Conservation (phyloP, 768 basidiomycete genomes). For the Coprinopsis strossmayeri region DNA sequence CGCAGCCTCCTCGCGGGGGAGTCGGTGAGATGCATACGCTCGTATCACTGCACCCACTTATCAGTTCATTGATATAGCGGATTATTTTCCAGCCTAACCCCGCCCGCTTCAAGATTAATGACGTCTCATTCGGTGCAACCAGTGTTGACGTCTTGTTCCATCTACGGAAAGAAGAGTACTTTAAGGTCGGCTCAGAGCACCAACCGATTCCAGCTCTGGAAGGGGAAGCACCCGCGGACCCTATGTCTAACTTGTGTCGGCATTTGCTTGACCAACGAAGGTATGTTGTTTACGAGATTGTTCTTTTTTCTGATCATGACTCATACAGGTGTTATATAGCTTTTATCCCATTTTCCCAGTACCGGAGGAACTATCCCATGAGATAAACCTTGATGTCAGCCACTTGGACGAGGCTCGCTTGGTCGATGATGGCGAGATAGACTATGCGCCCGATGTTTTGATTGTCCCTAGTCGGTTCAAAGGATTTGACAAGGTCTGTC, state of each 20-base stretch:
- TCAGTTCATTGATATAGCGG: constrained; percentile 37
- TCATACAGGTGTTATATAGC: constrained; percentile 41
- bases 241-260: constrained; percentile 72
- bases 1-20: not conserved
- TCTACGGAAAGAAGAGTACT: constrained; percentile 75
- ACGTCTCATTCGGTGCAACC: constrained; percentile 69
- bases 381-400: constrained; percentile 87
- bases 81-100: constrained; percentile 85
- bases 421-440: constrained; percentile 29
- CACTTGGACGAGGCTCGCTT: constrained; percentile 50
- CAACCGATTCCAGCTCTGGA: constrained; percentile 35
- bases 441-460: constrained; percentile 72
- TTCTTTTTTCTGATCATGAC: no score
- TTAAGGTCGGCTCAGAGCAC: constrained; percentile 59
- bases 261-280: constrained; percentile 84
- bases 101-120: constrained; percentile 78
- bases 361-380: constrained; percentile 63
- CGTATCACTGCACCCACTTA: not conserved
- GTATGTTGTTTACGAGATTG: no score
- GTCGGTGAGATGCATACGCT: not conserved
- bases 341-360: constrained; percentile 95
- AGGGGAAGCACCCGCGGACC: constrained; percentile 51
- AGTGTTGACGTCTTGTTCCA: constrained; percentile 89
- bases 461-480: constrained; percentile 85
- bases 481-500: constrained; percentile 77